Percentiles rank a stretch among this genome's conserved stretches.
Evolutionary conservation across 2,329 filamentous ascomycete species (phyloP).

Genomic region (Aspergillus glaucus): DNA sequence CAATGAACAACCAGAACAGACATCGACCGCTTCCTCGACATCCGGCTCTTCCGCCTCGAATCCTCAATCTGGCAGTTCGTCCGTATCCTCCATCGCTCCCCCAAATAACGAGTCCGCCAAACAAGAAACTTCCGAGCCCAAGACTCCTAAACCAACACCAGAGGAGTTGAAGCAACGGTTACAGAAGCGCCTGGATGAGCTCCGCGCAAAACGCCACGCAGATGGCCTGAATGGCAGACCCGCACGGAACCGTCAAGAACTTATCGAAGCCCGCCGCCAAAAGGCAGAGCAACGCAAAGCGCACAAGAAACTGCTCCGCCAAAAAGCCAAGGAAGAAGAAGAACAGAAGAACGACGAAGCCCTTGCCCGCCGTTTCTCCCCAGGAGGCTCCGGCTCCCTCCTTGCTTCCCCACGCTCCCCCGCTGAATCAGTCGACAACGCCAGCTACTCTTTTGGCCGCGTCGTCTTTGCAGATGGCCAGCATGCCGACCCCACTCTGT

Average conservation of each 20-base stretch:
- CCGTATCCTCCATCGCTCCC: slow-evolving; percentile 60
- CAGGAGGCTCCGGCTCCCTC: slow-evolving; percentile 55
- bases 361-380: slow-evolving; percentile 48
- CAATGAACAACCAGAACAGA: slow-evolving; percentile 30
- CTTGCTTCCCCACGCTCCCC: slow-evolving; percentile 50
- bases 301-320: slow-evolving; percentile 79
- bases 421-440: slow-evolving; percentile 40
- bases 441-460: slow-evolving; percentile 81
- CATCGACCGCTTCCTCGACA: slow-evolving; percentile 40
- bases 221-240: slow-evolving; percentile 75
- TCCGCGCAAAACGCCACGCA: slow-evolving; percentile 80
- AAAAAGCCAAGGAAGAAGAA: slow-evolving; percentile 73
- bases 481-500: slow-evolving; percentile 65
- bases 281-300: slow-evolving; percentile 83
- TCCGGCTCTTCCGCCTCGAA: slow-evolving; percentile 53
- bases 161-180: slow-evolving; percentile 72
- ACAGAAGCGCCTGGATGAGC: slow-evolving; percentile 73
- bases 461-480: slow-evolving; percentile 87
- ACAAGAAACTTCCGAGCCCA: slow-evolving; percentile 39
- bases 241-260: slow-evolving; percentile 78
- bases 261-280: slow-evolving; percentile 80
- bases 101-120: slow-evolving; percentile 22
- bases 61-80: slow-evolving; percentile 54
- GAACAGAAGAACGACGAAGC: slow-evolving; percentile 55
- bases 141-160: slow-evolving; percentile 62